Conservation (phyloP, 1,284 basidiomycete species). For the Puccinia triticina region DNA sequence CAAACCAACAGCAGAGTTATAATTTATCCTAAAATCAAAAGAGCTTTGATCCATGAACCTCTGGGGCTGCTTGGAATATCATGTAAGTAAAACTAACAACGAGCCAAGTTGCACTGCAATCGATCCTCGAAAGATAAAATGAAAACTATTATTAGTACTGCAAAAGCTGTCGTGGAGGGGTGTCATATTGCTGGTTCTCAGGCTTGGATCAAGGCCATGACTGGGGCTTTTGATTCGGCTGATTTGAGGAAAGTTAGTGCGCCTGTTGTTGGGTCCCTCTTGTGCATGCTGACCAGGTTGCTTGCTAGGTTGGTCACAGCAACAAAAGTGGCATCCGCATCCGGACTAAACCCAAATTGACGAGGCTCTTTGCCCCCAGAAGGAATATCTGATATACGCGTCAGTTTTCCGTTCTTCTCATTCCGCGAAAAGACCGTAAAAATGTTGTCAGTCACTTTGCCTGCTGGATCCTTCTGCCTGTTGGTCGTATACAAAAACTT, state of each 20-base stretch:
- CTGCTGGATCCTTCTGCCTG: constrained; percentile 7
- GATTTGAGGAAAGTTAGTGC: constrained; percentile 1
- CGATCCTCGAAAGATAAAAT: too few species aligned
- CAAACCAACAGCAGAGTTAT: too few species aligned
- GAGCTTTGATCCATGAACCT: too few species aligned
- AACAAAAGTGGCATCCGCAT: constrained; percentile 30
- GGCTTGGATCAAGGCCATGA: constrained; percentile 5
- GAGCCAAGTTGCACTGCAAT: too few species aligned
- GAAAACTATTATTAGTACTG: too few species aligned
- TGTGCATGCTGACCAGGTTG: constrained; percentile 13
- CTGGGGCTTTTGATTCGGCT: constrained; percentile 5
- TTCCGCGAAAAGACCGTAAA: constrained; percentile 31
- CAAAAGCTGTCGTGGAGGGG: too few species aligned
- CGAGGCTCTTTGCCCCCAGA: constrained; percentile 35
- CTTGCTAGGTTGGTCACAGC: constrained; percentile 32
- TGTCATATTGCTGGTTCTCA: neutral
- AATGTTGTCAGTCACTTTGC: constrained; percentile 26
- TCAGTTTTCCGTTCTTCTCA: constrained; percentile 14
- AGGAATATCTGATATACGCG: neutral
- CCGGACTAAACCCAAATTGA: constrained; percentile 27
- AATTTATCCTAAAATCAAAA: too few species aligned
- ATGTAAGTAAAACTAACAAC: too few species aligned
- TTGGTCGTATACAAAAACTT: constrained; percentile 47
- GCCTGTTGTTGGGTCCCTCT: constrained; percentile 21
- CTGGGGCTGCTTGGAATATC: too few species aligned